Evolutionary conservation across 2,329 filamentous ascomycete genomes (phyloP).

Genomic region (Macrophomina tecta): DNA sequence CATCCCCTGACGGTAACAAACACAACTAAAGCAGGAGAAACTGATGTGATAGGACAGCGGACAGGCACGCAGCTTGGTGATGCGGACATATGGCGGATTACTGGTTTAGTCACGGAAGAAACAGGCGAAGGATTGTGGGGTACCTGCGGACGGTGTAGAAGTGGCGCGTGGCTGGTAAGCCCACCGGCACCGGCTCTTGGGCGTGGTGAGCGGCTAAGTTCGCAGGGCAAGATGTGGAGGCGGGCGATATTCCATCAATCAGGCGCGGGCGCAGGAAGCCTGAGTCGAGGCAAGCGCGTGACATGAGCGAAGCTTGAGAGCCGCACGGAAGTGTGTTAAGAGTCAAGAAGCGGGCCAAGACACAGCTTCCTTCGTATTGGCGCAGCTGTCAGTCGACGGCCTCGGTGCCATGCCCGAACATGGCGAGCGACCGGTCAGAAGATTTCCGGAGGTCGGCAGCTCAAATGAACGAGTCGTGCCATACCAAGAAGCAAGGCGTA

Average conservation of each 20-base stretch:
- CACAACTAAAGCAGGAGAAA: not conserved
- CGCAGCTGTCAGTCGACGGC: not conserved
- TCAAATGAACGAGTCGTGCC: conserved; percentile 1
- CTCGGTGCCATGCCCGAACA: not conserved
- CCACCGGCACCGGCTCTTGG: conserved; percentile 17
- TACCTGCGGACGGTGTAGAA: conserved; percentile 16
- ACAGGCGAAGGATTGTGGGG: conserved; percentile 2
- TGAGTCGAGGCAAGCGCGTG: conserved; percentile 19
- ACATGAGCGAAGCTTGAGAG: conserved; percentile 12
- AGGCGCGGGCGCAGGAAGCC: not conserved
- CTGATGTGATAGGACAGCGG: not conserved
- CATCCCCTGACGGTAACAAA: not conserved
- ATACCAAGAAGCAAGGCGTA: not conserved
- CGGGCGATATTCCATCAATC: conserved; percentile 24
- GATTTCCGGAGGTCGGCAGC: not conserved
- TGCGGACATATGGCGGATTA: not conserved
- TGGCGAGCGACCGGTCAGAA: not conserved
- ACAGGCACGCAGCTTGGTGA: not conserved
- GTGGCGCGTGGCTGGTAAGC: conserved; percentile 18
- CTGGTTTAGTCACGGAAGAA: not conserved
- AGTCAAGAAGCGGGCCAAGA: conserved; percentile 10
- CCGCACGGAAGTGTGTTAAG: conserved; percentile 15
- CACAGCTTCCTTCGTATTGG: not conserved
- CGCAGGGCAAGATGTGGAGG: conserved; percentile 4
- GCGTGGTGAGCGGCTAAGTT: not conserved